Conservation (phyloP, 2,329 filamentous ascomycete species). For the Leptographium radiaticola region DNA sequence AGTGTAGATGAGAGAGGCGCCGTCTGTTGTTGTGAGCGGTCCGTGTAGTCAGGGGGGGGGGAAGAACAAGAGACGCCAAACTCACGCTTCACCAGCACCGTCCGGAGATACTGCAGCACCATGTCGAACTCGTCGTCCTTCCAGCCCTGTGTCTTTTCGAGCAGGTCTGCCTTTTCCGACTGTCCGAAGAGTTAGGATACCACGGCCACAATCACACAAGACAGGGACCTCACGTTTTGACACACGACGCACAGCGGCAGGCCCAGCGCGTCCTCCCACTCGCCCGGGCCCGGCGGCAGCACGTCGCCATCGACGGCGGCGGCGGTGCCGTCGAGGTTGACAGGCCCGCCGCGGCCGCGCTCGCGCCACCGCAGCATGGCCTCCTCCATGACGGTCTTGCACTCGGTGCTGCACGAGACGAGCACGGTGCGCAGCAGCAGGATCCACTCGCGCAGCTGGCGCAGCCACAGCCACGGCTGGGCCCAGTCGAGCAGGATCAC, state of each 20-base stretch:
- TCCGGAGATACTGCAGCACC: conserved; percentile 83
- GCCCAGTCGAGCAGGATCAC: conserved; percentile 94
- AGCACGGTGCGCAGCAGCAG: conserved; percentile 68
- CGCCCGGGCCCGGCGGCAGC: conserved; percentile 71
- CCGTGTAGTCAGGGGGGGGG: conserved; percentile 10
- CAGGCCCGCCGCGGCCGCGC: conserved; percentile 51
- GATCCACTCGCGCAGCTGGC: conserved; percentile 82
- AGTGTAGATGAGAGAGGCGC: conserved; percentile 75
- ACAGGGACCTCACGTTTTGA: conserved; percentile 57
- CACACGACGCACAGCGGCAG: conserved; percentile 89
- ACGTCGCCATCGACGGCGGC: conserved; percentile 49
- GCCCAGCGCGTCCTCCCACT: conserved; percentile 85
- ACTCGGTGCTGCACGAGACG: conserved; percentile 58
- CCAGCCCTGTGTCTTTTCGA: conserved; percentile 86
- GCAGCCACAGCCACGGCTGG: conserved; percentile 83
- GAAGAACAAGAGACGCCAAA: conserved; percentile 8
- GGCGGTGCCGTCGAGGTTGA: conserved; percentile 48
- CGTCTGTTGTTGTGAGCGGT: conserved; percentile 37
- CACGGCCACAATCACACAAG: conserved; percentile 11
- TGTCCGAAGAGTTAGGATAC: conserved; percentile 18
- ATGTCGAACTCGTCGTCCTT: conserved; percentile 96
- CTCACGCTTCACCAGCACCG: conserved; percentile 74
- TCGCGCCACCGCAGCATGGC: conserved; percentile 71
- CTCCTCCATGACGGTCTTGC: conserved; percentile 76
- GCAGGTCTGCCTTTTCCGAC: conserved; percentile 77